These are phyloP conservation scores for Starmera dryadoides DNA, from an alignment of 805 yeast genomes.

Conservation along the genomic window DNA sequence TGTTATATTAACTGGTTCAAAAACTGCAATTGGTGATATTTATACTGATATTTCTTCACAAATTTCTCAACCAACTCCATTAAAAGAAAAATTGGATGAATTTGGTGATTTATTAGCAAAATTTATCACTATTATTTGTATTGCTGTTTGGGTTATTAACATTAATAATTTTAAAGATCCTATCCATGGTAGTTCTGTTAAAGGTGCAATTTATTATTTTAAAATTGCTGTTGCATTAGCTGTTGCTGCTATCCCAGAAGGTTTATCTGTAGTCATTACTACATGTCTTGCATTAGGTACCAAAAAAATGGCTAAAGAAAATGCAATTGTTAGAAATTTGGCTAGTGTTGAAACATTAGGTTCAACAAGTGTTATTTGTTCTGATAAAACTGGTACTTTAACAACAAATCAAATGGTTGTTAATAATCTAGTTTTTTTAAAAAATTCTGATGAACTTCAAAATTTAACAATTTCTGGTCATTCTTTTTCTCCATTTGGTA, in stretches of 20 bases:
- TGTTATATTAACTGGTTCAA: slow-evolving; percentile 82
- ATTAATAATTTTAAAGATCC: slow-evolving; percentile 85
- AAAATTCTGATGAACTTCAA: slow-evolving; percentile 42
- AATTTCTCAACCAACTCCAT: slow-evolving; percentile 96
- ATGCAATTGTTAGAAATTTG: slow-evolving; percentile 88
- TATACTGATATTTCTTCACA: slow-evolving; percentile 93
- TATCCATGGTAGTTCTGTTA: slow-evolving; percentile 88
- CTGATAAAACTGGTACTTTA: slow-evolving; percentile 87
- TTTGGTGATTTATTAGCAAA: too few relatives aligned
- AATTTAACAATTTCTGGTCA: slow-evolving; percentile 39
- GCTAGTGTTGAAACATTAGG: slow-evolving; percentile 96
- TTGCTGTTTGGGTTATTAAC: slow-evolving; percentile 85
- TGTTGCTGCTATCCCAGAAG: slow-evolving; percentile 99
- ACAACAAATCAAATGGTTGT: slow-evolving; percentile 92
- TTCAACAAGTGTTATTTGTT: slow-evolving; percentile 86
- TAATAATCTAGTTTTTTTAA: too few relatives aligned
- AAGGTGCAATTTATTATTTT: too few relatives aligned
- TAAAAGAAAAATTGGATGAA: slow-evolving; percentile 92
- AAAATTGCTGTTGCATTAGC: slow-evolving; percentile 96
- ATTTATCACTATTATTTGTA: slow-evolving; percentile 75
- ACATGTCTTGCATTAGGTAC: slow-evolving; percentile 96
- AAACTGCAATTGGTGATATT: slow-evolving; percentile 91
- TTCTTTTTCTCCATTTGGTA: slow-evolving; percentile 23
- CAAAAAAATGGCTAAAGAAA: slow-evolving; percentile 88
- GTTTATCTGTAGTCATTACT: slow-evolving; percentile 95